Evolutionary conservation across 176 grass and related monocot genomes (phyloP).

Genomic region (Poa annua): DNA sequence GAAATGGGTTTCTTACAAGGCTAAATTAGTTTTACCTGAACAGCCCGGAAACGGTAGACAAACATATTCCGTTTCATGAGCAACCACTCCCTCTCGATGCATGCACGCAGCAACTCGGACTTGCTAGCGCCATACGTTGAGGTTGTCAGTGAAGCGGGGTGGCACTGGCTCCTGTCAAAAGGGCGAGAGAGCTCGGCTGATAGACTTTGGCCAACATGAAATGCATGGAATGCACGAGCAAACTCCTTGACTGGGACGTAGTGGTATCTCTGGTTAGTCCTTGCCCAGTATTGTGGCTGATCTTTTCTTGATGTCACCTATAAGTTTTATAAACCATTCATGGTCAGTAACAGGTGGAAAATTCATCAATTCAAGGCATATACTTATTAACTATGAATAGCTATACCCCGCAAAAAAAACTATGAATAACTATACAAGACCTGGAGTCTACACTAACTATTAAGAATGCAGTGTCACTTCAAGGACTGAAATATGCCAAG

Average conservation of each 20-base stretch:
- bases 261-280: conserved; percentile 17
- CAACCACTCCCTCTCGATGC: conserved; percentile 48
- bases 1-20: background rate
- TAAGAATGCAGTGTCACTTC: no score
- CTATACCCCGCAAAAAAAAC: no score
- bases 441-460: no score
- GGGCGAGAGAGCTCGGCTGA: conserved; percentile 38
- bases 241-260: conserved; percentile 64
- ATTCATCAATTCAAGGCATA: background rate
- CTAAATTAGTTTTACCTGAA: conserved; percentile 48
- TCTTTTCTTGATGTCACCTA: conserved; percentile 71
- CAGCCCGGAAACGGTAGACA: conserved; percentile 56
- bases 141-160: conserved; percentile 58
- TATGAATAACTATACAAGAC: no score
- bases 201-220: conserved; percentile 50
- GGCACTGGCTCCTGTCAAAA: conserved; percentile 47
- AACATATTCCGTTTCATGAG: conserved; percentile 73
- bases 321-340: background rate
- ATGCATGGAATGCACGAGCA: conserved; percentile 51
- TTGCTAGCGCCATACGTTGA: conserved; percentile 53
- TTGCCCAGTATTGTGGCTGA: conserved; percentile 60
- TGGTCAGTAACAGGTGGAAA: background rate
- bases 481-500: no score
- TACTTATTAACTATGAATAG: background rate
- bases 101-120: conserved; percentile 52